Evolutionary conservation across 2,329 filamentous ascomycete species (phyloP).

Genomic region (Aphanocladium album): DNA sequence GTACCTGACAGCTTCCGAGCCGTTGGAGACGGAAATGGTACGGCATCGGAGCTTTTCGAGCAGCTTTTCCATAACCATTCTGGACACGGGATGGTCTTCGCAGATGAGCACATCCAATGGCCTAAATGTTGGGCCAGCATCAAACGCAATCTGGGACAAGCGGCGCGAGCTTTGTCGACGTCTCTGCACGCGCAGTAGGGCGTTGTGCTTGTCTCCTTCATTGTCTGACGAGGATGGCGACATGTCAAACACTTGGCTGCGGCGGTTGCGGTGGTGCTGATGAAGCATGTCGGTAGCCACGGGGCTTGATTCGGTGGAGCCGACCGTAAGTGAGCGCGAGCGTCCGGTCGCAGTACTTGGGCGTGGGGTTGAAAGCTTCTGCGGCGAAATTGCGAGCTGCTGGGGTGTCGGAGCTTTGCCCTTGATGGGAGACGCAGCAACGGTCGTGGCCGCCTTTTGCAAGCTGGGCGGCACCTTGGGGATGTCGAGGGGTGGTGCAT

Average conservation of each 20-base stretch:
- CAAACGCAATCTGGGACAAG: conserved; percentile 83
- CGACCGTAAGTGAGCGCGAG: conserved; percentile 84
- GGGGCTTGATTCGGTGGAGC: conserved; percentile 85
- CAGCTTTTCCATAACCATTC: conserved; percentile 98
- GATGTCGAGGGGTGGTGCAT: conserved; percentile 65
- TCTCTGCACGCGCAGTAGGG: conserved; percentile 83
- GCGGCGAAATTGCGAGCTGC: conserved; percentile 54
- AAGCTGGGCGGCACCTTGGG: conserved; percentile 57
- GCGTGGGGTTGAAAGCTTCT: conserved; percentile 58
- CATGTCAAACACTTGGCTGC: conserved; percentile 92
- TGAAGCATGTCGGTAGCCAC: conserved; percentile 64
- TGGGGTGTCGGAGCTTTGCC: conserved; percentile 47
- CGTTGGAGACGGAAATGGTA: conserved; percentile 85
- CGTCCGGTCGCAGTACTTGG: conserved; percentile 59
- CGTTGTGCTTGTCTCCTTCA: conserved; percentile 87
- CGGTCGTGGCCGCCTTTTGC: conserved; percentile 55
- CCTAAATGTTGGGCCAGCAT: conserved; percentile 80
- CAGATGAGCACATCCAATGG: conserved; percentile 93
- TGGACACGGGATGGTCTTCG: conserved; percentile 93
- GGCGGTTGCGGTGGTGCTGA: conserved; percentile 75
- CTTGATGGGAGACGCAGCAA: conserved; percentile 53
- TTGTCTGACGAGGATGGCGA: conserved; percentile 98
- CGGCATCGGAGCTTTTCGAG: conserved; percentile 93
- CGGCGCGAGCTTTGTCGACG: conserved; percentile 93
- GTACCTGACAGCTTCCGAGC: conserved; percentile 86